Conservation (phyloP, 2,329 filamentous ascomycete genomes). For the Curvularia spicifera region DNA sequence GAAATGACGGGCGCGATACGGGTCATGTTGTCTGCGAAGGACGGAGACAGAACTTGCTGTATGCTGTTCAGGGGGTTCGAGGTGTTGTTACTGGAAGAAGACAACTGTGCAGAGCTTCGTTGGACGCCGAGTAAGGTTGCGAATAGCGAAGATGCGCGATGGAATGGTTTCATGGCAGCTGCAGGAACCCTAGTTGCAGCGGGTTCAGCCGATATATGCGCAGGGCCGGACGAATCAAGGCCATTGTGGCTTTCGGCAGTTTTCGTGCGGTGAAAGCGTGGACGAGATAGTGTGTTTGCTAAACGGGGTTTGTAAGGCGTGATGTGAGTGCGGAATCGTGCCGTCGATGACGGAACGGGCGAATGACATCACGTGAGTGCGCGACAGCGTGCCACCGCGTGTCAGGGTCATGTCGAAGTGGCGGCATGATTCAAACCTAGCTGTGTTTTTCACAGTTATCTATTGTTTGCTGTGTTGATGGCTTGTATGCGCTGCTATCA, state of each 20-base stretch:
- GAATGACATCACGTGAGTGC: neutral
- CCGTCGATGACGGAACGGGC: neutral
- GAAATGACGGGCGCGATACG: conserved; percentile 49
- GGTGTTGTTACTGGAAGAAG: conserved; percentile 24
- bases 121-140: conserved; percentile 17
- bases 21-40: conserved; percentile 37
- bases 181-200: neutral
- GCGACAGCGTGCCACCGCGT: conserved; percentile 5
- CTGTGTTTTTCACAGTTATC: neutral
- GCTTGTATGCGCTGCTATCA: neutral
- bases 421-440: neutral
- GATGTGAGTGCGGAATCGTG: conserved; percentile 29
- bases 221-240: neutral
- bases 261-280: neutral
- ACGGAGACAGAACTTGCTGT: conserved; percentile 37
- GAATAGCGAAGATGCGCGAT: conserved; percentile 20
- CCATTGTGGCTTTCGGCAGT: conserved; percentile 20
- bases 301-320: conserved; percentile 1
- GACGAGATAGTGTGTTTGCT: neutral
- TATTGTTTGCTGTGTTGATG: neutral
- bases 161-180: conserved; percentile 26
- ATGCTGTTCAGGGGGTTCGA: conserved; percentile 34
- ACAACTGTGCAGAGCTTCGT: conserved; percentile 17
- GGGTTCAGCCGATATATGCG: conserved; percentile 6
- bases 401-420: too few relatives aligned